Conservation (phyloP, 805 yeast species). For the Kodamaea leandrae region DNA sequence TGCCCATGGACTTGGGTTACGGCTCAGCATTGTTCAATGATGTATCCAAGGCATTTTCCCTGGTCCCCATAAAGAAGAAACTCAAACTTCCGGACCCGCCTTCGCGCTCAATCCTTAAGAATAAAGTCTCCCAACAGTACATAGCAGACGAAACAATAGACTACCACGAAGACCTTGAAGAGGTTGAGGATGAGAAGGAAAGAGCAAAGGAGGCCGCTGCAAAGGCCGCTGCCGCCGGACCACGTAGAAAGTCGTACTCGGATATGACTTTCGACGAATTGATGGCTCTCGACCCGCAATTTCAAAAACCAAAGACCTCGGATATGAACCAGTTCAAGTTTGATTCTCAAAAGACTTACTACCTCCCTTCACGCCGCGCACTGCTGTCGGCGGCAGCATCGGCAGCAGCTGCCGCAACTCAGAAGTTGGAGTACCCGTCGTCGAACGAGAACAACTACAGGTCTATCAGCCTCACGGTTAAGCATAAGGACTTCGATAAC, state of each 20-base stretch:
- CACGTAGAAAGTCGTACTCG: conserved; percentile 44
- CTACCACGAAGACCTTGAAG: conserved; percentile 20
- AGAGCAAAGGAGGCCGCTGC: conserved; percentile 3
- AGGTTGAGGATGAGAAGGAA: conserved; percentile 13
- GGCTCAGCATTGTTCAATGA: conserved; percentile 19
- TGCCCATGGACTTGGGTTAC: conserved; percentile 18
- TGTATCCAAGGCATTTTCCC: conserved; percentile 16
- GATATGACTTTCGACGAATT: conserved; percentile 55
- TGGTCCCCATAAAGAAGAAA: conserved; percentile 14
- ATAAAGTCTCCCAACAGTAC: conserved; percentile 25
- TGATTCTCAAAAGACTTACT: conserved; percentile 35
- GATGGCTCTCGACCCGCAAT: conserved; percentile 54
- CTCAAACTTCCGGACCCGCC: conserved; percentile 32
- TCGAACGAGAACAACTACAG: conserved; percentile 38
- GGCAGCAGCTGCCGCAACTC: conserved; percentile 7
- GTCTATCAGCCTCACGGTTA: conserved; percentile 40
- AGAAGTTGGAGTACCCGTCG: conserved; percentile 22
- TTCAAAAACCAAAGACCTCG: conserved; percentile 33
- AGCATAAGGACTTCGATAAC: conserved; percentile 35
- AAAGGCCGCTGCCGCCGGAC: conserved; percentile 1
- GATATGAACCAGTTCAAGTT: conserved; percentile 46
- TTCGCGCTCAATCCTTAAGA: conserved; percentile 39
- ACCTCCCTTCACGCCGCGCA: conserved; percentile 11
- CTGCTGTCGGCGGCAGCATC: conserved; percentile 6
- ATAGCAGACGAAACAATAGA: conserved; percentile 21